Percentiles rank a stretch among this genome's conserved stretches.
These are phyloP conservation scores for Phlyctochytrium planicorne DNA, from an alignment of 192 early-diverging fungal genomes.

Conservation along the genomic window DNA sequence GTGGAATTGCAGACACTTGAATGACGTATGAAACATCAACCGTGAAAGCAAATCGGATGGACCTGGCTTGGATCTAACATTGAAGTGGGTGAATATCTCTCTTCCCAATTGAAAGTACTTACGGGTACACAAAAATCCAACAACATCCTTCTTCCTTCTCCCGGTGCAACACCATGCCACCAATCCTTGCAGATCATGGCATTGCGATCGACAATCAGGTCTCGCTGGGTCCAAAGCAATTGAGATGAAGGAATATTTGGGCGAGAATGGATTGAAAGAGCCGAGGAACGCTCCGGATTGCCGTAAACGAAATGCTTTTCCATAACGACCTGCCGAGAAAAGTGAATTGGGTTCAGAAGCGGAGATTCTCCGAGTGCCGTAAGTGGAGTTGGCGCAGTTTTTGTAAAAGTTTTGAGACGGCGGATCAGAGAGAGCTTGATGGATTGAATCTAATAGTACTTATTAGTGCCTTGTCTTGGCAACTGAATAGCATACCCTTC, in stretches of 20 bases:
- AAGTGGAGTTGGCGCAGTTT: not conserved
- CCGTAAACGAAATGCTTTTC: conserved; percentile 16
- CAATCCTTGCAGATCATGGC: too few relatives aligned
- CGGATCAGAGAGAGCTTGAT: conserved; percentile 39
- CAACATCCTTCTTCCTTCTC: too few relatives aligned
- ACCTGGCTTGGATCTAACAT: conserved; percentile 33
- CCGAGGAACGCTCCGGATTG: too few relatives aligned
- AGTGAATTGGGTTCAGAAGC: conserved; percentile 33
- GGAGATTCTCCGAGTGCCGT: too few relatives aligned
- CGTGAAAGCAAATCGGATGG: conserved; percentile 34
- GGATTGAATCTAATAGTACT: conserved; percentile 20
- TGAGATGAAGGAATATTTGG: too few relatives aligned
- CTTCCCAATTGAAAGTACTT: too few relatives aligned
- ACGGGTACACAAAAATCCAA: too few relatives aligned
- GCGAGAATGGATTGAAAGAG: too few relatives aligned
- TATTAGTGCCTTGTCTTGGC: not conserved
- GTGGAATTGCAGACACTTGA: conserved; percentile 29
- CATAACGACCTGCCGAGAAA: conserved; percentile 29
- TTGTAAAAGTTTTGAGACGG: conserved; percentile 44
- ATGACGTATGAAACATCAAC: conserved; percentile 49
- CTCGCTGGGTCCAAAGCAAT: too few relatives aligned
- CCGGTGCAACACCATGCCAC: too few relatives aligned
- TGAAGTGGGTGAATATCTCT: too few relatives aligned
- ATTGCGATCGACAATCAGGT: too few relatives aligned
- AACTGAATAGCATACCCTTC: conserved; percentile 26